Percentiles rank a stretch among this genome's conserved stretches.
phyloP scores from a whole-genome alignment of 2,329 filamentous ascomycete species.

The Colletotrichum truncatum region DNA sequence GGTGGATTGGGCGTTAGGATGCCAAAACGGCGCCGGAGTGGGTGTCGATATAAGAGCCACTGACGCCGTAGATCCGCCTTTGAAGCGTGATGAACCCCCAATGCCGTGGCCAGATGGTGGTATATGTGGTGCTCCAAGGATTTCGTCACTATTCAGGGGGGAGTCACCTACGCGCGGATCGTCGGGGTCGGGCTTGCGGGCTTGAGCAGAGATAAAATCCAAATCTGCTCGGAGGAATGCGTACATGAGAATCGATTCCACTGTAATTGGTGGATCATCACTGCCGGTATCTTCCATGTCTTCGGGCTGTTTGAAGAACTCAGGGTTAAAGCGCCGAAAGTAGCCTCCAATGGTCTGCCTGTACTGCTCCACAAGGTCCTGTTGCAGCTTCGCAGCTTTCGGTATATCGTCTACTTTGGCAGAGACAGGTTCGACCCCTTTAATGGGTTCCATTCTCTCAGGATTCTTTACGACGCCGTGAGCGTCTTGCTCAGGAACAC shows the following conservation, averaged over 20 bases:
- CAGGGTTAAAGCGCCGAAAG: conserved; percentile 88
- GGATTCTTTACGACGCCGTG: conserved; percentile 45
- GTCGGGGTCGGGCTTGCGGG: conserved; percentile 78
- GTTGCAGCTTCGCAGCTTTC: conserved; percentile 75
- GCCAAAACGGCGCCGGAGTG: conserved; percentile 93
- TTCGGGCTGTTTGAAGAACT: conserved; percentile 69
- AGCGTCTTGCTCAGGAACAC: conserved; percentile 42
- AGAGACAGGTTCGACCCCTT: conserved; percentile 54
- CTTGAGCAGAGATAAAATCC: conserved; percentile 92
- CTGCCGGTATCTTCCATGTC: conserved; percentile 21
- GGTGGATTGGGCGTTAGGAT: conserved; percentile 85
- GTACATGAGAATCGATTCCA: conserved; percentile 86
- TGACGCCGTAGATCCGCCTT: conserved; percentile 92
- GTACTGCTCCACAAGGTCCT: conserved; percentile 78
- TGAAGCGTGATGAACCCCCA: conserved; percentile 81
- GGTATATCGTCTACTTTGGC: conserved; percentile 62
- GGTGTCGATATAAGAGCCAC: conserved; percentile 92
- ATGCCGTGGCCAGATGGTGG: conserved; percentile 70
- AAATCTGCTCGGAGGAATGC: conserved; percentile 94
- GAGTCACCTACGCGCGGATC: conserved; percentile 77
- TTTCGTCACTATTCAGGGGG: conserved; percentile 85
- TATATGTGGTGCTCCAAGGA: conserved; percentile 71
- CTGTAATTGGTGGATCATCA: conserved; percentile 58
- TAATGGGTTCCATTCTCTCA: conserved; percentile 46
- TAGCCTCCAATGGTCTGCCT: conserved; percentile 90